These are phyloP conservation scores for Drosera capensis DNA, from an alignment of 148 eudicot species.

Conservation along the genomic window DNA sequence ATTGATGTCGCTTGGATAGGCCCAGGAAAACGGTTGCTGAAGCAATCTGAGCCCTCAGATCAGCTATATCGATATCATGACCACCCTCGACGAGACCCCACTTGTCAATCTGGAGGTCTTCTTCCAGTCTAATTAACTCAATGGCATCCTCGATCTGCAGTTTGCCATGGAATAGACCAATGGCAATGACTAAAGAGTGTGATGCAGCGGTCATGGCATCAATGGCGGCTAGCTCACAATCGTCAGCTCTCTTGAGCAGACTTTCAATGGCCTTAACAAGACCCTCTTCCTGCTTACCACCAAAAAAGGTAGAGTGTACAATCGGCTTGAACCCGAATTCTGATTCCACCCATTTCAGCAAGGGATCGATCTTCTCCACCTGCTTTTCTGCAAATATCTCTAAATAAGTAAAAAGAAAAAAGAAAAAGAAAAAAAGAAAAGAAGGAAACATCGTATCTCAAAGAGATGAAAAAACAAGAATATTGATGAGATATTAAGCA, in stretches of 20 bases:
- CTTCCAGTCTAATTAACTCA: conserved; percentile 89
- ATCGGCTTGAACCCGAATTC: conserved; percentile 85
- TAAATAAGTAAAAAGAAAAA: not conserved
- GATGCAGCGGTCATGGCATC: conserved; percentile 84
- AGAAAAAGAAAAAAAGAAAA: not conserved
- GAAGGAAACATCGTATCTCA: not conserved
- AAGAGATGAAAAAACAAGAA: not conserved
- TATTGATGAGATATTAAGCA: not conserved
- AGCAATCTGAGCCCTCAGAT: conserved; percentile 71
- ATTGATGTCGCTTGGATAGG: conserved; percentile 40
- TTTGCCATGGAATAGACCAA: conserved; percentile 51
- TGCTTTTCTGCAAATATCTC: conserved; percentile 43
- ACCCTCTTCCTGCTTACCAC: conserved; percentile 79
- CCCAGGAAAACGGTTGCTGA: conserved; percentile 80
- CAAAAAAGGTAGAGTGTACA: conserved; percentile 64
- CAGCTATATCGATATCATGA: conserved; percentile 90
- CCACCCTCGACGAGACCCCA: conserved; percentile 99
- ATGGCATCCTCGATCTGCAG: conserved; percentile 70
- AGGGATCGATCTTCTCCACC: conserved; percentile 72
- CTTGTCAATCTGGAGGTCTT: conserved; percentile 79
- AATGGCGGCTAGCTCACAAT: conserved; percentile 78
- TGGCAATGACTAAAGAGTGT: conserved; percentile 61
- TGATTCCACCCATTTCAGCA: conserved; percentile 69
- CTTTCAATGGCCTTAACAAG: conserved; percentile 56
- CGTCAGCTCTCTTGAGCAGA: conserved; percentile 53